Conservation (phyloP, 2,329 filamentous ascomycete species). For the Botrytis deweyae region DNA sequence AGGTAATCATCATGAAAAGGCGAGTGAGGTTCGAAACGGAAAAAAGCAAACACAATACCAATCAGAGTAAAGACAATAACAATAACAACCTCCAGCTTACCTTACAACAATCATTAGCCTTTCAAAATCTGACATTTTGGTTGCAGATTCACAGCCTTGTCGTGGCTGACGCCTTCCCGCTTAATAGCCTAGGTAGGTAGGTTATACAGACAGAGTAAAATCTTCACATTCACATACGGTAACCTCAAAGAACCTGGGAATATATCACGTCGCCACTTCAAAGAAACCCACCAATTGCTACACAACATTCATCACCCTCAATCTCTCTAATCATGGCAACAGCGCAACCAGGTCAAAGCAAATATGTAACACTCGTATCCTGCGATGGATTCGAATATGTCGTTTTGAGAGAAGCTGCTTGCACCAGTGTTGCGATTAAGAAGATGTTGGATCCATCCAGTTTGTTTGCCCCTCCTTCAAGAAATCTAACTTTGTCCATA, state of each 20-base stretch:
- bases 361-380: conserved; percentile 77
- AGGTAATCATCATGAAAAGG: not conserved
- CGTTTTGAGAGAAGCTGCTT: conserved; percentile 67
- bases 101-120: not conserved
- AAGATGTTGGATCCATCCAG: conserved; percentile 71
- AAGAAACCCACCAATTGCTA: conserved; percentile 20
- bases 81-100: too few relatives aligned
- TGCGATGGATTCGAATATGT: conserved; percentile 76
- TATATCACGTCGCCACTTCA: not conserved
- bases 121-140: not conserved
- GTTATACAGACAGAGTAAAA: not conserved
- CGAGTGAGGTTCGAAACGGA: not conserved
- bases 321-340: conserved; percentile 21
- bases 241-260: not conserved
- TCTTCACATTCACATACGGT: not conserved
- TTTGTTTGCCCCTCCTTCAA: conserved; percentile 37
- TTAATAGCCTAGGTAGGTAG: not conserved
- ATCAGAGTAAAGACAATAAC: not conserved
- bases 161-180: not conserved
- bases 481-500: conserved; percentile 14
- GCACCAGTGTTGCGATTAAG: conserved; percentile 69
- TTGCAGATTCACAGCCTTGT: conserved; percentile 3
- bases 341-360: conserved; percentile 43
- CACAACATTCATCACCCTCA: not conserved
- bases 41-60: not conserved